Conservation (phyloP, 2,329 filamentous ascomycete species). For the Rugonectria rugulosa region DNA sequence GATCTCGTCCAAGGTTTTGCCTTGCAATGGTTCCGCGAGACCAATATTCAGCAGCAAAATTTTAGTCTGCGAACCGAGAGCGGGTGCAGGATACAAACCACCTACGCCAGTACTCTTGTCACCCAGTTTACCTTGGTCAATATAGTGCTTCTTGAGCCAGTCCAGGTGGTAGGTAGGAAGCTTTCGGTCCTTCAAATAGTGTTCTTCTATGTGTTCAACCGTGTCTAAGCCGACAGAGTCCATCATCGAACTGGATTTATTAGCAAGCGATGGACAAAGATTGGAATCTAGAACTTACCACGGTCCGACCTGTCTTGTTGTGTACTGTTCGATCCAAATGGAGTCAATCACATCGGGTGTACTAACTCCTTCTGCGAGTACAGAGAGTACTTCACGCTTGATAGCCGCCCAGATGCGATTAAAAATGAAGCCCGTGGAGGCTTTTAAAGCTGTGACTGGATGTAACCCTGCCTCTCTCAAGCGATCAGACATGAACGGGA, state of each 20-base stretch:
- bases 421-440: conserved; percentile 63
- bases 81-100: conserved; percentile 46
- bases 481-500: conserved; percentile 53
- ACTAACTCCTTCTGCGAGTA: conserved; percentile 58
- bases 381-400: conserved; percentile 58
- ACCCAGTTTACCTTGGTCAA: conserved; percentile 56
- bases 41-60: conserved; percentile 41
- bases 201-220: conserved; percentile 59
- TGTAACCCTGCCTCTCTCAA: conserved; percentile 49
- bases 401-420: conserved; percentile 65
- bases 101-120: conserved; percentile 51
- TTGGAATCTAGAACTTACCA: too few relatives aligned
- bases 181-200: conserved; percentile 59
- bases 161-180: conserved; percentile 50
- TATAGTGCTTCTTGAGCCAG: conserved; percentile 51
- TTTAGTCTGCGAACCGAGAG: conserved; percentile 14
- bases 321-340: conserved; percentile 52
- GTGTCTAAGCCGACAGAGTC: conserved; percentile 58
- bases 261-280: not conserved
- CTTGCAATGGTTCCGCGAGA: conserved; percentile 20
- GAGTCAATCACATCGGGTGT: conserved; percentile 56
- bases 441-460: conserved; percentile 52
- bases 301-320: not conserved
- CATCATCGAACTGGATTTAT: too few relatives aligned
- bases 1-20: too few relatives aligned